Percentiles rank a stretch among this genome's conserved stretches.
Evolutionary conservation across 2,329 filamentous ascomycete species (phyloP).

Genomic region (Calonectria honghensis): DNA sequence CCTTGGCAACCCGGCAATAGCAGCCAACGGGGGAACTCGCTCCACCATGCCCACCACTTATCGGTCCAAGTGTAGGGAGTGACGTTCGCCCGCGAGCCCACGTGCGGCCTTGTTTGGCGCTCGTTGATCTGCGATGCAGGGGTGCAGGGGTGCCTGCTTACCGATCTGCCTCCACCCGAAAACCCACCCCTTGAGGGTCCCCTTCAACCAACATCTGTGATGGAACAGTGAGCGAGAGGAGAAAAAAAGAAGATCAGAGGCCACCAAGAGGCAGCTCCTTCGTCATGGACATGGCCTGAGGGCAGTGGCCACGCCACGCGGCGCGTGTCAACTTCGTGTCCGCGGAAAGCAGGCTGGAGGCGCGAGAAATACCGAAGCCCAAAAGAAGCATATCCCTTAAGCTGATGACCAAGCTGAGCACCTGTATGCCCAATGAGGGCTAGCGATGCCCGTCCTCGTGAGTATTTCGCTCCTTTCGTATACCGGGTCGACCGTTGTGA

Average conservation of each 20-base stretch:
- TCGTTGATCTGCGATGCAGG: neutral
- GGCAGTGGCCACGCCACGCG: neutral
- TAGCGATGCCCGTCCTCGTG: neutral
- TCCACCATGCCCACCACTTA: constrained; percentile 10
- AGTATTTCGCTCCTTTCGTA: constrained; percentile 14
- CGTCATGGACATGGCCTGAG: neutral
- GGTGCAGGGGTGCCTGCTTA: neutral
- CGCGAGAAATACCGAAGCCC: neutral
- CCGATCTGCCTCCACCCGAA: neutral
- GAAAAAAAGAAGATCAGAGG: neutral
- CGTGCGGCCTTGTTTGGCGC: constrained; percentile 18
- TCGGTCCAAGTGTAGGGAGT: constrained; percentile 1
- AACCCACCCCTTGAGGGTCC: neutral
- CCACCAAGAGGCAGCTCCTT: neutral
- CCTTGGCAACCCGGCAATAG: constrained; percentile 13
- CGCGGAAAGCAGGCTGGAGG: neutral
- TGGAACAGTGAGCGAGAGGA: neutral
- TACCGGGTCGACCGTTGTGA: constrained; percentile 13
- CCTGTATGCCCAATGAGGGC: neutral
- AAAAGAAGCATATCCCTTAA: neutral
- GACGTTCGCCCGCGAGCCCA: neutral
- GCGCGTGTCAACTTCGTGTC: neutral
- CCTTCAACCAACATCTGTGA: neutral
- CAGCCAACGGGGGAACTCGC: constrained; percentile 1
- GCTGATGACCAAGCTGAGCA: constrained; percentile 8